Evolutionary conservation across 305 asterid genomes (phyloP).

Genomic region (Solanum chacoense): DNA sequence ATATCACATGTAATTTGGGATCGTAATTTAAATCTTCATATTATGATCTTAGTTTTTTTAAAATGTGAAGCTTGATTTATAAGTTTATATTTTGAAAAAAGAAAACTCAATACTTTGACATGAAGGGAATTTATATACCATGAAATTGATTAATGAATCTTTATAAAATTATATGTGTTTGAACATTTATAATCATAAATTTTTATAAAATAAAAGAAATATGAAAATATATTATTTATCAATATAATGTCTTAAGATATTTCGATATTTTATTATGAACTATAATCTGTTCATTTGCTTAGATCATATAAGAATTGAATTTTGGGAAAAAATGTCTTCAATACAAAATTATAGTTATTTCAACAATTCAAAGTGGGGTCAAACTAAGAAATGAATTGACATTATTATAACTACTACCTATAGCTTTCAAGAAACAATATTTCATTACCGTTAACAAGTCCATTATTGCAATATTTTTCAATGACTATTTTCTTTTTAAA

Average conservation of each 20-base stretch:
- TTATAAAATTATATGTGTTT: neutral
- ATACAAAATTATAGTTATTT: neutral
- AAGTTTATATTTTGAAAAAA: neutral
- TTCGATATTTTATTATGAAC: neutral
- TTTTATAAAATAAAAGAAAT: neutral
- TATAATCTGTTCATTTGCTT: neutral
- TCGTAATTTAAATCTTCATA: neutral
- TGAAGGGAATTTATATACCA: neutral
- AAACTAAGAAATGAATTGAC: neutral
- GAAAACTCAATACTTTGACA: neutral
- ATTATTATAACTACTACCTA: neutral
- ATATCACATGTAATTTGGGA: neutral
- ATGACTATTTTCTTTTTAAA: neutral
- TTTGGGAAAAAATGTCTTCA: too few species aligned
- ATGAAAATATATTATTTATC: neutral
- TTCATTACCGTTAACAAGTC: neutral
- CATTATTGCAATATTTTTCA: neutral
- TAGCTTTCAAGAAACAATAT: neutral
- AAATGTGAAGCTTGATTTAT: neutral
- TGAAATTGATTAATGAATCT: neutral
- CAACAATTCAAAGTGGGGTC: neutral
- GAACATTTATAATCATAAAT: neutral
- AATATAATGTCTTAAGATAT: neutral
- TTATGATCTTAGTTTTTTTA: fast-evolving
- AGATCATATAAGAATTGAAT: neutral